Base-by-base conservation (phyloP, 2,329 filamentous ascomycete genomes). In the Lachnellula arida region DNA sequence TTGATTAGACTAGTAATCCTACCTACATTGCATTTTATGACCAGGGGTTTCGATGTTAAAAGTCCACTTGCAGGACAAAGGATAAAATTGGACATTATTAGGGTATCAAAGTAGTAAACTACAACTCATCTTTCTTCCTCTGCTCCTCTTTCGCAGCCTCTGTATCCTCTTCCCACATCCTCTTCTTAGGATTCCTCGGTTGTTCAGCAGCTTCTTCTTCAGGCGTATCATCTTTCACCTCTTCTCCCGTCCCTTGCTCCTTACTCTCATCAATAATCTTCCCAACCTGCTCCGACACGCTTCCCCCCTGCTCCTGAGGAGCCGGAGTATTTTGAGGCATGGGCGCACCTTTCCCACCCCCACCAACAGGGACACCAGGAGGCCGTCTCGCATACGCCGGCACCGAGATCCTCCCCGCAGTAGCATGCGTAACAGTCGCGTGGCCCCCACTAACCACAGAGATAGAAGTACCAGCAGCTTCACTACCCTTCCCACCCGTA, bases 141-240 rank as follows among this genome's bases (percentile, higher is more conserved):
- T 66, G 56, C 44, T 61, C 62, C 34, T 66, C 55, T 23, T 64
- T 63, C 22, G 64, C 63, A 60, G 67, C 68, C 58, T 75, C 73
- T 44, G 65, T 68, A 32, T 74, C 70, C 55, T 81, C 81, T 61
- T 85, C 81, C 75, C 81, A 83, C 72, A 79, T 79, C 71, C 81
- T 78, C 73, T 85, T 85, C 74, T 79, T 84, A 6, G 81, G 80
- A 67, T 85, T 85, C 69, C 51, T 51, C 22, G 61, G 56, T 25
- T 47, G 42, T 15, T 60, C 49, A 35, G 70, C 53, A 67, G 68
- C 73, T 61, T 62, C 65, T 50, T 67, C 69, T 57, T 69, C 70
- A 63, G n/a, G 12, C 40, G 9, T 11, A 22, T 65, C 60, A 57
- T 64, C 63, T 63, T 65, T 58, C 57, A 63, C 61, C 44, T 72